Evolutionary conservation across 768 basidiomycete species (phyloP), one percentile per base, ranked within the genome.

Genomic region (Amanita thiersii): DNA sequence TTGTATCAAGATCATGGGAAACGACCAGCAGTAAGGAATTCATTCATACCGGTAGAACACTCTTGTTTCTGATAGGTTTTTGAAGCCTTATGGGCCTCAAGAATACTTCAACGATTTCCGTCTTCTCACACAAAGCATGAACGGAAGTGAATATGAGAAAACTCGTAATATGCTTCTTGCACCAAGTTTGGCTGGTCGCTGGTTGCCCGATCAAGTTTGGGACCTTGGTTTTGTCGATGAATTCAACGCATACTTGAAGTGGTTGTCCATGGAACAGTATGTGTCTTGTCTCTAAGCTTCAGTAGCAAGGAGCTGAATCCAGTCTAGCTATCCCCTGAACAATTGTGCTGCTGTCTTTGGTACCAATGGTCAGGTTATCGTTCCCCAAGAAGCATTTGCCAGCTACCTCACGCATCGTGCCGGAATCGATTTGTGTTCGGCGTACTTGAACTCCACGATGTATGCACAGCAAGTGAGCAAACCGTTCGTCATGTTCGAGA

Each of bases 401-500:
- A 55, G 52, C n/a, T 88, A 75, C 54, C 69, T 89, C 14, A 75
- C 68, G 35, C 87, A 90, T 53, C 60, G 63, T 2, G 63, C 77
- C 1, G 74, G 73, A 1, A 58, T 64, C 37, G 54, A 47, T 18
- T 60, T 87, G 20, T 68, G 80, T 14, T 46, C 50, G 0, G 62
- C 63, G 9, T 88, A 84, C 56, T 49, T 77, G 10, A 67, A 63
- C 40, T 71, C 75, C 1, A 66, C 75, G 0, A 46, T 45, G 36
- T 64, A 64, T 12, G 75, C 76, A 1, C 62, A 65, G 40, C 54
- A 54, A 0, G 59, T 59, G 24, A 56, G 59, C 2, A 69, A 73
- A 47, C 67, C 67, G 14, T 57, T 82, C 25, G 50, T 80, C 39
- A 81, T 84, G 79, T 69, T 83, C 47, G 82, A 86, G 58, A 81